These are phyloP conservation scores for Sporothrix globosa DNA, from an alignment of 2,329 filamentous ascomycete genomes.

Conservation along the genomic window DNA sequence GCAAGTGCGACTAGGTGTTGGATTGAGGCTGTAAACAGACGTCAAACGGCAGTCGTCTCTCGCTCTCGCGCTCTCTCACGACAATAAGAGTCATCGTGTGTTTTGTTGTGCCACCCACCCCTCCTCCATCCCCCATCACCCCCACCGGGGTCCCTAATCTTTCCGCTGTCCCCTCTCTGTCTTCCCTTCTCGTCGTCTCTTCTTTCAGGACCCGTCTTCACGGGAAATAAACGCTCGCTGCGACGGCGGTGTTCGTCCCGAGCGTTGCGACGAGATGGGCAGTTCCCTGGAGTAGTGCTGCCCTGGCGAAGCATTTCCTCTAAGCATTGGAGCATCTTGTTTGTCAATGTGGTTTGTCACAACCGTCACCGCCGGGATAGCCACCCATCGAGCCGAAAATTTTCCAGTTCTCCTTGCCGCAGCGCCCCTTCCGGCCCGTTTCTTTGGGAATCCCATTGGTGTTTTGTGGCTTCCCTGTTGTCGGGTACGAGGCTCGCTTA, in stretches of 20 bases:
- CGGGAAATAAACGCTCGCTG: not conserved
- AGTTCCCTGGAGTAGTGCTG: too few relatives aligned
- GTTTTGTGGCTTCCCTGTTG: not conserved
- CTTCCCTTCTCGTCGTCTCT: not conserved
- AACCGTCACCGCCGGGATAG: not conserved
- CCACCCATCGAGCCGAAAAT: not conserved
- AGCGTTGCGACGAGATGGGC: not conserved
- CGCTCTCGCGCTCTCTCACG: not conserved
- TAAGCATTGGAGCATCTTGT: not conserved
- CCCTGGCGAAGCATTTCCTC: not conserved
- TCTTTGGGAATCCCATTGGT: not conserved
- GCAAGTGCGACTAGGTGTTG: not conserved
- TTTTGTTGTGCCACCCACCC: not conserved
- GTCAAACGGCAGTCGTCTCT: not conserved
- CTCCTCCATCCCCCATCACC: not conserved
- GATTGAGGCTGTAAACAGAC: not conserved
- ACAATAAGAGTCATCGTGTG: slow-evolving; percentile 10
- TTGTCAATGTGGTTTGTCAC: slow-evolving; percentile 20
- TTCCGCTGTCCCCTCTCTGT: not conserved
- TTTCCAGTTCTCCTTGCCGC: not conserved
- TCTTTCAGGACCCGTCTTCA: not conserved
- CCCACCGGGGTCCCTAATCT: slow-evolving; percentile 3
- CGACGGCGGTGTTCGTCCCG: not conserved
- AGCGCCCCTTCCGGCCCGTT: not conserved
- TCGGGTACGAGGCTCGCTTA: slow-evolving; percentile 3